Evolutionary conservation across 345 rosid genomes (phyloP), one percentile per base, ranked within the genome.

Genomic region (Excoecaria agallocha): DNA sequence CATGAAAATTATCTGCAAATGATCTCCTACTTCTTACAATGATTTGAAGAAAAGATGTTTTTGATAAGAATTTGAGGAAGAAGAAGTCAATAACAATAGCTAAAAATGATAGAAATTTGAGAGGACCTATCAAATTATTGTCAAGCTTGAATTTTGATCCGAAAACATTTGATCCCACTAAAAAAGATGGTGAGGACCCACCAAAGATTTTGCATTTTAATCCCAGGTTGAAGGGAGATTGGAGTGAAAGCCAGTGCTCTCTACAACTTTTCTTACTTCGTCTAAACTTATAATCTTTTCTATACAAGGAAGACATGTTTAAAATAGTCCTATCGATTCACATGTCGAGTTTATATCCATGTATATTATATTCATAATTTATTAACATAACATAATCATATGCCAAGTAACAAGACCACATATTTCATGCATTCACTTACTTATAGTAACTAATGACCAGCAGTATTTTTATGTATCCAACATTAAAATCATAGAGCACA

Each of bases 201-300:
- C 98, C 97, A 10, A 79, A 91, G 85, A 85, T 94, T 74, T 77
- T 94, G 72, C 98, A 92, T 81, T 92, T 94, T 58, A 94, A 94
- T 71, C 96, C 98, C 9, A 86, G 98, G 87, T 77, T 94, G 10
- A 94, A 84, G 38, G 98, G 98, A 41, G 98, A 94, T 79, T 94
- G 97, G 93, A 92, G 96, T 56, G 73, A 12, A 84, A 82, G 77
- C 94, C 98, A 2, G 94, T 92, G 67, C n/a, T n/a, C n/a, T n/a
- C n/a, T n/a, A n/a, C n/a, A n/a, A n/a, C n/a, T n/a, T n/a, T n/a
- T n/a, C n/a, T n/a, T n/a, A n/a, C n/a, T n/a, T n/a, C n/a, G n/a
- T n/a, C n/a, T n/a, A n/a, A n/a, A n/a, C n/a, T n/a, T n/a, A n/a
- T n/a, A n/a, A n/a, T n/a, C n/a, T n/a, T n/a, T n/a, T n/a, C n/a